Evolutionary conservation across 257 asterid species (phyloP).

Genomic region (Rehmannia glutinosa): DNA sequence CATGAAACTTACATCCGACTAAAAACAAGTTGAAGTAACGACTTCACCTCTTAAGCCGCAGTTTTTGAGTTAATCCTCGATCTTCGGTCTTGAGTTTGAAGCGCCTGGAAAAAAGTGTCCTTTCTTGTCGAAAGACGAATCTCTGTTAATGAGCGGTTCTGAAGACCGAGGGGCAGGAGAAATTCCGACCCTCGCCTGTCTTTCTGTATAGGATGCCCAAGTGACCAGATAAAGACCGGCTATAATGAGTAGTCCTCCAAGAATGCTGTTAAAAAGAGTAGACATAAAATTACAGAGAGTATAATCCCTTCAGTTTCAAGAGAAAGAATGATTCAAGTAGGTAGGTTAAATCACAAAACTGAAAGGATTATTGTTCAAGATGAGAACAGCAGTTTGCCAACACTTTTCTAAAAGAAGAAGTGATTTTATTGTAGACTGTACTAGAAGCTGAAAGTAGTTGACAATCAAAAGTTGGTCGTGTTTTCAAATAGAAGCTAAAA

Average conservation of each 20-base stretch:
- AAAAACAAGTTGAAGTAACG: not conserved
- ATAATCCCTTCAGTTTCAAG: no score
- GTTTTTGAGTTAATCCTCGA: conserved; percentile 24
- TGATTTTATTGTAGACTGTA: no score
- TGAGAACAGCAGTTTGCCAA: no score
- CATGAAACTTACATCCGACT: not conserved
- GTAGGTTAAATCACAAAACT: not conserved
- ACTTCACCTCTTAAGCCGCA: not conserved
- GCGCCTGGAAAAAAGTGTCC: conserved; percentile 36
- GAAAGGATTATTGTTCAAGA: not conserved
- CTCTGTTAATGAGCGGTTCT: conserved; percentile 38
- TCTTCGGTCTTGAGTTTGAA: conserved; percentile 34
- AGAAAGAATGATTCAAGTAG: not conserved
- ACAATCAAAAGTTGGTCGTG: no score
- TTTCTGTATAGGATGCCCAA: conserved; percentile 66
- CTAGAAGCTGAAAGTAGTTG: no score
- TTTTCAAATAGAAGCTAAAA: no score
- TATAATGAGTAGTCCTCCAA: conserved; percentile 65
- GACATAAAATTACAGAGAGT: no score
- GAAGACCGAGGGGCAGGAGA: conserved; percentile 28
- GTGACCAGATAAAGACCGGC: conserved; percentile 79
- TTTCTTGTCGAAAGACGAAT: conserved; percentile 28
- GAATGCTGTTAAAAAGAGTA: conserved; percentile 41
- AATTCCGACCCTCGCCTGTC: not conserved
- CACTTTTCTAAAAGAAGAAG: no score